Percentiles rank a stretch among this genome's conserved stretches.
These are phyloP conservation scores for Pyrenochaeta sp. DNA, from an alignment of 2,329 filamentous ascomycete species.

Conservation along the genomic window DNA sequence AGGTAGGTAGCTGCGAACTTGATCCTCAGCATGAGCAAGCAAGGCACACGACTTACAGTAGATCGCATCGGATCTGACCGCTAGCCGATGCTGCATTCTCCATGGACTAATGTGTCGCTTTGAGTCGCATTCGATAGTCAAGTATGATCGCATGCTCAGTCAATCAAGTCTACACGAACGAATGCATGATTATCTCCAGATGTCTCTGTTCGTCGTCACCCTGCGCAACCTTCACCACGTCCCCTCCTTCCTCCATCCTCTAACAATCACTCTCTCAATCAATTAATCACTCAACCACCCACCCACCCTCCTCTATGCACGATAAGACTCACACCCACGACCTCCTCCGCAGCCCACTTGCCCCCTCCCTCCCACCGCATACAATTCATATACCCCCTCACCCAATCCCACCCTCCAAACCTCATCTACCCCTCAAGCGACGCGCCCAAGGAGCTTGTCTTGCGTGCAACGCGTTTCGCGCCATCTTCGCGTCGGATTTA, in stretches of 20 bases:
- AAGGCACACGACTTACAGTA: not conserved
- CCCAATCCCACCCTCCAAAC: not conserved
- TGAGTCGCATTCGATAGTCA: too few species aligned
- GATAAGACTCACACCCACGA: not conserved
- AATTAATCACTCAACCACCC: not conserved
- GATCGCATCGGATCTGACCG: not conserved
- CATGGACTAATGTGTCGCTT: too few species aligned
- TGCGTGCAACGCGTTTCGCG: slow-evolving; percentile 17
- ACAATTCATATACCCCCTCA: not conserved
- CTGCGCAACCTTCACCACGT: too few species aligned
- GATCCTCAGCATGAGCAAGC: slow-evolving; percentile 6
- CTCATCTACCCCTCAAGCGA: not conserved
- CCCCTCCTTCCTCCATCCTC: too few species aligned
- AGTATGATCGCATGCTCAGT: too few species aligned
- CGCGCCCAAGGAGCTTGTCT: not conserved
- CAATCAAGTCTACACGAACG: too few species aligned
- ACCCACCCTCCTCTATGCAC: not conserved
- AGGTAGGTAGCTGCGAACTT: slow-evolving; percentile 2
- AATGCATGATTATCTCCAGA: too few species aligned
- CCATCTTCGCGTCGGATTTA: slow-evolving; percentile 15
- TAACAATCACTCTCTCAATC: too few species aligned
- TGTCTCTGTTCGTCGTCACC: too few species aligned
- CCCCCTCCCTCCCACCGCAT: slow-evolving; percentile 1
- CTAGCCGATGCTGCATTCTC: not conserved
- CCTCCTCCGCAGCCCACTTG: slow-evolving; percentile 4